phyloP scores from a whole-genome alignment of 768 basidiomycete genomes.

The Chalciporus chontae region DNA sequence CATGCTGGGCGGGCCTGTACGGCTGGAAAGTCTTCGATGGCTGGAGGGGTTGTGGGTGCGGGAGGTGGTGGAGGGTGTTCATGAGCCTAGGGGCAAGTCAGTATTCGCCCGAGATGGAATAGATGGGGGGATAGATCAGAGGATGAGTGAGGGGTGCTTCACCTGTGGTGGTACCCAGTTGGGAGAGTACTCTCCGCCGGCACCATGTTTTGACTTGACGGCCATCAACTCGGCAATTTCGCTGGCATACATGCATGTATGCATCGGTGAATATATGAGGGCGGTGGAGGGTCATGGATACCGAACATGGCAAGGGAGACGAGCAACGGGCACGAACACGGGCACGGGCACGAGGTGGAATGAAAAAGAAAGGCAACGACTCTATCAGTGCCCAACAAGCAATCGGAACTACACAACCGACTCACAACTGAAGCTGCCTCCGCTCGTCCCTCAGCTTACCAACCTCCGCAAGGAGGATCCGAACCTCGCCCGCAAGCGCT shows the following conservation, averaged over 20 bases:
- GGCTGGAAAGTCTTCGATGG: conserved; percentile 43
- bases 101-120: not conserved
- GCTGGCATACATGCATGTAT: conserved; percentile 34
- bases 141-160: conserved; percentile 12
- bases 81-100: conserved; percentile 25
- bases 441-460: conserved; percentile 60
- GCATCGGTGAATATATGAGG: not conserved
- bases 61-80: conserved; percentile 36
- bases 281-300: not conserved
- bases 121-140: not conserved
- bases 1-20: conserved; percentile 64
- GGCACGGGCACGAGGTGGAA: not conserved
- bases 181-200: conserved; percentile 73
- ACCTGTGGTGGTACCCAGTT: conserved; percentile 70
- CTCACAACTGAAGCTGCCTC: conserved; percentile 50
- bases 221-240: conserved; percentile 85
- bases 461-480: conserved; percentile 57
- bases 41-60: conserved; percentile 41
- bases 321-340: not conserved
- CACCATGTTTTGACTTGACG: conserved; percentile 77
- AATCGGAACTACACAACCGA: too few species aligned
- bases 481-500: conserved; percentile 58
- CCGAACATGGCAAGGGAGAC: not conserved
- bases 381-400: too few species aligned
- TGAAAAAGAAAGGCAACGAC: not conserved